Percentiles rank a stretch among this genome's conserved stretches.
Evolutionary conservation across 768 basidiomycete genomes (phyloP).

Genomic region (Austroboletus festivus): DNA sequence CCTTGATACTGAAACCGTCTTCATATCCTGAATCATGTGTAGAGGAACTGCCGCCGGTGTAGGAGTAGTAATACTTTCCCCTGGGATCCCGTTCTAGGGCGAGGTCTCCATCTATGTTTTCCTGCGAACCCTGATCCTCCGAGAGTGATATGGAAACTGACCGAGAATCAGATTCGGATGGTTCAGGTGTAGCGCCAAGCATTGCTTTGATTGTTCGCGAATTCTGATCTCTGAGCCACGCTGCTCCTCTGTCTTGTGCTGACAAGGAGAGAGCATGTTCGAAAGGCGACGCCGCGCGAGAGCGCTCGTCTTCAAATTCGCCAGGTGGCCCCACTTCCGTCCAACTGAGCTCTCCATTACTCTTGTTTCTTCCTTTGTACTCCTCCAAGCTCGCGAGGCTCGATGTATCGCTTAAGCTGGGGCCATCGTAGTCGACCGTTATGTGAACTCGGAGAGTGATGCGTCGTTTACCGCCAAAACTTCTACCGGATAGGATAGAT

Average conservation of each 20-base stretch:
- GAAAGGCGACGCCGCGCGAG: conserved; percentile 41
- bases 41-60: conserved; percentile 50
- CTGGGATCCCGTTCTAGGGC: conserved; percentile 62
- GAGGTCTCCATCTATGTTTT: conserved; percentile 55
- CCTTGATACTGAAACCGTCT: conserved; percentile 40
- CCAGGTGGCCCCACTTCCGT: conserved; percentile 44
- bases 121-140: conserved; percentile 35
- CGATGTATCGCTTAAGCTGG: conserved; percentile 83
- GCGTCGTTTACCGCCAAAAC: conserved; percentile 65
- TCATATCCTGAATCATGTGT: conserved; percentile 54
- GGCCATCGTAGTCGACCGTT: conserved; percentile 85
- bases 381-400: conserved; percentile 80
- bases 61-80: conserved; percentile 78
- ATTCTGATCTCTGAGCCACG: conserved; percentile 84
- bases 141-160: conserved; percentile 37
- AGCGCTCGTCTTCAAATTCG: conserved; percentile 57
- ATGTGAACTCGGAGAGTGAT: conserved; percentile 78
- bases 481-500: conserved; percentile 65
- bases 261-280: conserved; percentile 39
- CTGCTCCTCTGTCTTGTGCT: conserved; percentile 65
- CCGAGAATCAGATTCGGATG: conserved; percentile 53
- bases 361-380: conserved; percentile 56
- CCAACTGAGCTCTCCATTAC: conserved; percentile 41
- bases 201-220: conserved; percentile 59
- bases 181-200: conserved; percentile 54